These are phyloP conservation scores for Penicillium robsamsonii DNA, from an alignment of 495 filamentous ascomycete species.

Conservation along the genomic window DNA sequence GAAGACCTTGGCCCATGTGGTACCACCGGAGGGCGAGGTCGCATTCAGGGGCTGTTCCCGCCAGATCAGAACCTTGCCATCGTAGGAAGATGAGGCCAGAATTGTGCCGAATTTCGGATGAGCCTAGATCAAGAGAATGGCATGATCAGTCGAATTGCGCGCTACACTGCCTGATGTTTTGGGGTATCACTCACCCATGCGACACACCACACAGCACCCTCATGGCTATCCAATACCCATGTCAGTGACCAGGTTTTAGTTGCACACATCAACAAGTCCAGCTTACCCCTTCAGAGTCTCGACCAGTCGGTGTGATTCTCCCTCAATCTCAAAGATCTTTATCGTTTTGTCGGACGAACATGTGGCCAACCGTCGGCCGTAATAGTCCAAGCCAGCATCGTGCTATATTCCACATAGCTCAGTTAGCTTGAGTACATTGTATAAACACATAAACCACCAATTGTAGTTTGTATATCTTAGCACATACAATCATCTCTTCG, in stretches of 20 bases:
- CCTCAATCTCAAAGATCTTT: conserved; percentile 98
- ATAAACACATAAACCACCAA: background rate
- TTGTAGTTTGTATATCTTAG: conserved; percentile 10
- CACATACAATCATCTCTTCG: conserved; percentile 99
- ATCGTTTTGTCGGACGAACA: conserved; percentile 98
- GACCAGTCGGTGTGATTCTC: conserved; percentile 82
- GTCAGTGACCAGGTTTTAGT: conserved; percentile 4
- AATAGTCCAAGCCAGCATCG: conserved; percentile 97
- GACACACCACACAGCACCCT: conserved; percentile 94
- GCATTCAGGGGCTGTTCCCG: conserved; percentile 68
- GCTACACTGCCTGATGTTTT: background rate
- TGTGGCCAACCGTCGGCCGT: conserved; percentile 92
- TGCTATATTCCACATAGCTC: conserved; percentile 55
- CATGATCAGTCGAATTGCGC: conserved; percentile 20
- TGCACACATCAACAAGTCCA: background rate
- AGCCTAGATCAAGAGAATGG: conserved; percentile 49
- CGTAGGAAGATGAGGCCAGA: conserved; percentile 89
- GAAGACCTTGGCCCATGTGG: conserved; percentile 77
- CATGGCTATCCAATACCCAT: conserved; percentile 59
- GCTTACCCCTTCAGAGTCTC: conserved; percentile 93
- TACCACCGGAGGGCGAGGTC: conserved; percentile 44
- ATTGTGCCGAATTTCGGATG: conserved; percentile 99
- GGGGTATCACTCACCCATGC: conserved; percentile 65
- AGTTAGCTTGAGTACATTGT: conserved; percentile 12
- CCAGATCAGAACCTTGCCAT: conserved; percentile 98